Conservation (phyloP, 2,329 filamentous ascomycete genomes). For the Trichoderma koningii region DNA sequence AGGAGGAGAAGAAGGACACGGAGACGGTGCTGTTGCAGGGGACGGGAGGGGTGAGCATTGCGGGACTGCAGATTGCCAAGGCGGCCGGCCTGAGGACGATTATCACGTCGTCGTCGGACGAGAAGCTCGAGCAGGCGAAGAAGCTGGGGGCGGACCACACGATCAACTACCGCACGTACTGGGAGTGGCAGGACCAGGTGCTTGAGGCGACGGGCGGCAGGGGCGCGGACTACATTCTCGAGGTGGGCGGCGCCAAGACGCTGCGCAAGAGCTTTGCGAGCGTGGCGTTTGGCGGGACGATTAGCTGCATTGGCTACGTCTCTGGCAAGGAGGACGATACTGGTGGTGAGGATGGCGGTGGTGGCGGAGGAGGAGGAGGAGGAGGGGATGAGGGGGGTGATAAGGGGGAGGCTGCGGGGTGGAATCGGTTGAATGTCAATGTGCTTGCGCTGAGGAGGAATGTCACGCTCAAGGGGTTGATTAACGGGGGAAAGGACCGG, state of each 20-base stretch:
- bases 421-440: conserved; percentile 61
- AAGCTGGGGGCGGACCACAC: conserved; percentile 53
- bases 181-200: conserved; percentile 54
- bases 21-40: conserved; percentile 55
- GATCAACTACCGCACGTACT: conserved; percentile 57
- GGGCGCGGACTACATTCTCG: conserved; percentile 58
- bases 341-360: conserved; percentile 24
- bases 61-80: conserved; percentile 56
- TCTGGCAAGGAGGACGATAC: conserved; percentile 57
- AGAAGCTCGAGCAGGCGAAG: conserved; percentile 51
- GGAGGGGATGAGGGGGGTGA: conserved; percentile 6
- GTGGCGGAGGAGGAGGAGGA: conserved; percentile 23
- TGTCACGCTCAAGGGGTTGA: conserved; percentile 54
- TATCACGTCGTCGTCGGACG: conserved; percentile 57
- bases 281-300: conserved; percentile 56
- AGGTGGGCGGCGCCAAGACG: conserved; percentile 55
- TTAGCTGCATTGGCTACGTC: conserved; percentile 55
- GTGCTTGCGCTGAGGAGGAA: conserved; percentile 52
- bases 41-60: conserved; percentile 56
- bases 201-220: conserved; percentile 47
- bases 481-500: conserved; percentile 60
- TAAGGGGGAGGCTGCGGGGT: conserved; percentile 20
- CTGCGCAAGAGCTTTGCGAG: conserved; percentile 55
- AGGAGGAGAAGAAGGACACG: conserved; percentile 27
- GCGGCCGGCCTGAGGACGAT: conserved; percentile 54